Evolutionary conservation across 257 asterid species (phyloP).

Genomic region (Primulina eburnea): DNA sequence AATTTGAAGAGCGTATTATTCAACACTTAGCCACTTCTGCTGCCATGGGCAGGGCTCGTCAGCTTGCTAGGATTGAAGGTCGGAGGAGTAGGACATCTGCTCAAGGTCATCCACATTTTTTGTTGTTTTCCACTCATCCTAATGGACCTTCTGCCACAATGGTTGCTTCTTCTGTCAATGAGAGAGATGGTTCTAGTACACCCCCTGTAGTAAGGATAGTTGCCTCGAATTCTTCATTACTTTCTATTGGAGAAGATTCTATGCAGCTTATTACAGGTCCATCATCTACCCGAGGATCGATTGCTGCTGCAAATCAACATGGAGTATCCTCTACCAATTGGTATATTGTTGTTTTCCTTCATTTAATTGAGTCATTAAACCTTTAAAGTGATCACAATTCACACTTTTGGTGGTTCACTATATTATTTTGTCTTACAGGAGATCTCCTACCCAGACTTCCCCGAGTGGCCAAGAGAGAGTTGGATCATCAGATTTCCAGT

Average conservation of each 20-base stretch:
- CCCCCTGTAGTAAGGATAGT: conserved; percentile 40
- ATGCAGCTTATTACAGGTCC: conserved; percentile 32
- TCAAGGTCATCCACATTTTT: conserved; percentile 74
- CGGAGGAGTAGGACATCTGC: conserved; percentile 67
- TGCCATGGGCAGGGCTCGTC: conserved; percentile 91
- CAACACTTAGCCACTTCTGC: conserved; percentile 97
- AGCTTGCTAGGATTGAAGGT: conserved; percentile 76
- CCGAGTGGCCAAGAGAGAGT: conserved; percentile 68
- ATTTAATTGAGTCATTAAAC: not conserved
- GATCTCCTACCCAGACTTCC: conserved; percentile 51
- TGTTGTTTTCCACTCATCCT: conserved; percentile 70
- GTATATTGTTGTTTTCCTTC: conserved; percentile 31
- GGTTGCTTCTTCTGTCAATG: conserved; percentile 33
- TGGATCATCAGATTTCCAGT: conserved; percentile 81
- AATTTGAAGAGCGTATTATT: conserved; percentile 83
- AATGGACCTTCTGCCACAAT: conserved; percentile 43
- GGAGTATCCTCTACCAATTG: conserved; percentile 43
- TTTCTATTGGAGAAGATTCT: conserved; percentile 55
- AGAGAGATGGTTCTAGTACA: conserved; percentile 40
- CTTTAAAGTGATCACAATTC: not conserved
- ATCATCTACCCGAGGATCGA: conserved; percentile 48
- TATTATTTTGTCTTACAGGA: conserved; percentile 28
- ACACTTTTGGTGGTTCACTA: conserved; percentile 13
- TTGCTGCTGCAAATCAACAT: conserved; percentile 41
- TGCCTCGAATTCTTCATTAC: conserved; percentile 43